Evolutionary conservation across 306 rosid species (phyloP), one percentile per base, ranked within the genome.

Genomic region (Citrullus colocynthis): DNA sequence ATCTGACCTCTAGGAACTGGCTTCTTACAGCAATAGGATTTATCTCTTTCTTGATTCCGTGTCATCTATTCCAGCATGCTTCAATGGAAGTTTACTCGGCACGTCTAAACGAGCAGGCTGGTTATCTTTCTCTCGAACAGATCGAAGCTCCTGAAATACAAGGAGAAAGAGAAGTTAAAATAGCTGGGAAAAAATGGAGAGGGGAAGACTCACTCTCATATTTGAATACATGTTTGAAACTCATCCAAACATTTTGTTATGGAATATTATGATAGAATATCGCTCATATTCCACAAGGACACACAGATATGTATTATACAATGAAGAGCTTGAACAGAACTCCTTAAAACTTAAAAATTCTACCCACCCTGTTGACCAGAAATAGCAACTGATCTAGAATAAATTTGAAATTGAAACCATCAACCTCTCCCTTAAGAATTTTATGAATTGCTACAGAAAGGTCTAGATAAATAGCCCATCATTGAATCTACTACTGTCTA

Each of bases 71-170:
- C 83, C 89, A 55, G 82, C 81, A 70, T 73, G 78, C 82, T 84
- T 84, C 56, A 82, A 67, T 70, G 69, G 81, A 78, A 78, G 81
- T 81, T 63, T 89, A 28, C 62, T 55, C 37, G 85, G 82, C 79
- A 79, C 76, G 45, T 79, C 86, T 75, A 79, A 88, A 55, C 28
- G 72, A 67, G 89, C 75, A 48, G 88, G 76, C 48, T 14, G 65
- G 67, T 28, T 45, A 42, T 88, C 89, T 88, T 82, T 89, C 55
- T 92, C 97, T 63, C 87, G 84, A 18, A 84, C 79, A 14, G 97
- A 64, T 74, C 97, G 88, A 24, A 80, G 87, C 84, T 94, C 97
- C 98, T 92, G 81, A 14, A 71, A 45, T 3, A 66, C 14, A 32
- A 30, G 62, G 37, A 39, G 16, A 58, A 75, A 79, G 30, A 60